These are phyloP conservation scores for Peronospora destructor DNA, from an alignment of 352 stramenopile genomes.

Conservation along the genomic window DNA sequence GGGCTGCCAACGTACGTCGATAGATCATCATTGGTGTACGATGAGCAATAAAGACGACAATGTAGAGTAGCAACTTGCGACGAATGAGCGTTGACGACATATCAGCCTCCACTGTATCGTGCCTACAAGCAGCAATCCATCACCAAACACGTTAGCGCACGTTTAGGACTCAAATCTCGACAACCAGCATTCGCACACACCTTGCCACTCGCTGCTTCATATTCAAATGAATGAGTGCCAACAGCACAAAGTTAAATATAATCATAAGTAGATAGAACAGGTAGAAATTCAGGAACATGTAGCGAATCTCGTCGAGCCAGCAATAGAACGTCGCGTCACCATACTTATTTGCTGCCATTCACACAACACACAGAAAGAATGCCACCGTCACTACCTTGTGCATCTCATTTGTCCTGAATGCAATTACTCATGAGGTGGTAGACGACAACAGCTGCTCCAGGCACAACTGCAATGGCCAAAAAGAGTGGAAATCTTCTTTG, in stretches of 20 bases:
- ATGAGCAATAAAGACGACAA: constrained; percentile 61
- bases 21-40: constrained; percentile 70
- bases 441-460: constrained; percentile 38
- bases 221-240: constrained; percentile 56
- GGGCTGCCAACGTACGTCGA: constrained; percentile 32
- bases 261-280: constrained; percentile 60
- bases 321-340: constrained; percentile 80
- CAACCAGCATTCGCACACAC: constrained; percentile 9
- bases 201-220: constrained; percentile 56
- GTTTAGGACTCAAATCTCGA: background rate
- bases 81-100: constrained; percentile 65
- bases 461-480: constrained; percentile 45
- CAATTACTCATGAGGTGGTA: constrained; percentile 50
- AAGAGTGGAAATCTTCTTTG: constrained; percentile 52
- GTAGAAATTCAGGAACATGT: constrained; percentile 78
- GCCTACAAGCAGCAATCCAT: constrained; percentile 16
- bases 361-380: background rate
- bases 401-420: background rate
- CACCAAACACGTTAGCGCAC: constrained; percentile 4
- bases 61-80: constrained; percentile 62
- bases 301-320: constrained; percentile 58
- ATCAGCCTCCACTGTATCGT: constrained; percentile 58
- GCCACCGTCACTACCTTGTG: background rate
- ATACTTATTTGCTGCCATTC: constrained; percentile 45
- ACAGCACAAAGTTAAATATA: constrained; percentile 63